phyloP scores from a whole-genome alignment of 345 rosid genomes.

The Acer campestre region DNA sequence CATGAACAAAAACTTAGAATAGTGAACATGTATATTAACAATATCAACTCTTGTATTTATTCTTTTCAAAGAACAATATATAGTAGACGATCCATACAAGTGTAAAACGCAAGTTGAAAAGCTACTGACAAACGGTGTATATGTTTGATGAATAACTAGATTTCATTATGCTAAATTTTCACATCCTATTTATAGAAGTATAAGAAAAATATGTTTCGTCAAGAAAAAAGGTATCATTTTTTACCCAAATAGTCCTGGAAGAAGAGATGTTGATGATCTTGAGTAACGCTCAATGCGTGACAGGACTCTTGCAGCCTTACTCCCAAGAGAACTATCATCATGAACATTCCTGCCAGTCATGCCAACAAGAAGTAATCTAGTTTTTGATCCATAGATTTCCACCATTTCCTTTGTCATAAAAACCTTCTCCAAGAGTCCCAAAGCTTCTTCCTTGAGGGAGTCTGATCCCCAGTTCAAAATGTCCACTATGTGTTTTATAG shows the following conservation, averaged over 20 bases:
- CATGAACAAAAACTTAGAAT: not conserved
- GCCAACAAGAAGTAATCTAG: constrained; percentile 43
- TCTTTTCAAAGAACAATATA: not conserved
- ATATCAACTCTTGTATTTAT: not conserved
- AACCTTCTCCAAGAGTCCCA: constrained; percentile 55
- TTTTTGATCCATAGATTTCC: constrained; percentile 47
- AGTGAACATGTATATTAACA: not conserved
- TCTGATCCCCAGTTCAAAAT: constrained; percentile 58
- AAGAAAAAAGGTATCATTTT: not conserved
- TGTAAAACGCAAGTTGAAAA: not conserved
- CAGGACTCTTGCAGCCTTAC: constrained; percentile 48
- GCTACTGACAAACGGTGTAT: not conserved
- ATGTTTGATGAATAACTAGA: not conserved
- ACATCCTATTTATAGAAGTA: not conserved
- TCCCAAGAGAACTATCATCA: constrained; percentile 36
- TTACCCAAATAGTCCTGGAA: constrained; percentile 48
- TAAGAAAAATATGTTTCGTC: not conserved
- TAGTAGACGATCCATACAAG: not conserved
- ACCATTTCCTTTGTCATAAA: constrained; percentile 54
- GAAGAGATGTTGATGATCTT: constrained; percentile 52
- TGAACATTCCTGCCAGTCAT: constrained; percentile 44
- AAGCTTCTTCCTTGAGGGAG: constrained; percentile 54
- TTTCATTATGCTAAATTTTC: constrained; percentile 1
- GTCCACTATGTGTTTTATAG: constrained; percentile 45
- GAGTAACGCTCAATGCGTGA: constrained; percentile 55